A percentile compares a stretch with the other conserved stretches of the same genome.
Evolutionary conservation across 257 asterid species (phyloP).

Genomic region (Solanum chmielewskii): DNA sequence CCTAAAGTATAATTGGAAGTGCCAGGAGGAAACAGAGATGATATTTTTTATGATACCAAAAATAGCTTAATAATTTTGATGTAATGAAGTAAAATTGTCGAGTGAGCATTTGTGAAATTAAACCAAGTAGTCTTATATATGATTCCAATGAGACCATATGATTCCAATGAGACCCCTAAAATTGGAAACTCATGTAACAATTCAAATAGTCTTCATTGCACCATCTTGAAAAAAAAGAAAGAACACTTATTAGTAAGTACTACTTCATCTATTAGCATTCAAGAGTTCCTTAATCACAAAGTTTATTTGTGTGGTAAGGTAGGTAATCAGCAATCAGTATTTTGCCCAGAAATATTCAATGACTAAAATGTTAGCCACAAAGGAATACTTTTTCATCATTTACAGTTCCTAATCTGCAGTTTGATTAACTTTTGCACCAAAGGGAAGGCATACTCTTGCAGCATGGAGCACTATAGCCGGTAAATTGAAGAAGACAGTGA

Average conservation of each 20-base stretch:
- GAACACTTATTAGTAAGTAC: not conserved
- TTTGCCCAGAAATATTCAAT: not conserved
- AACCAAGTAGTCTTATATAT: not conserved
- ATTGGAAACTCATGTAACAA: not conserved
- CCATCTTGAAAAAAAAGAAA: not conserved
- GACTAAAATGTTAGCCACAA: not conserved
- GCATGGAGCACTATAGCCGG: not conserved
- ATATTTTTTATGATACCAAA: not conserved
- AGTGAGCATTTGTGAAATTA: not conserved
- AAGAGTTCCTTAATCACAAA: not conserved
- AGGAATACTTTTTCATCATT: not conserved
- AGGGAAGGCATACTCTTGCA: not conserved
- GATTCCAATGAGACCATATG: not conserved
- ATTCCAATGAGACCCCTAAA: not conserved
- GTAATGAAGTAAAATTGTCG: not conserved
- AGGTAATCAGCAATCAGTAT: not conserved
- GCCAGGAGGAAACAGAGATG: not conserved
- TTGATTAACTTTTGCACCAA: not conserved
- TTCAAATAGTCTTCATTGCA: not conserved
- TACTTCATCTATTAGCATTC: not conserved
- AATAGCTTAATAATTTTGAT: not conserved
- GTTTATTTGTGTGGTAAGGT: not conserved
- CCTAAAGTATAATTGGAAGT: not conserved
- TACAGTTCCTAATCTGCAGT: not conserved
- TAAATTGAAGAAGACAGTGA: not conserved